Percentiles rank a stretch among this genome's conserved stretches.
Evolutionary conservation across 1,139 yeast genomes (phyloP).

Genomic region (Nakaseomyces glabratus): DNA sequence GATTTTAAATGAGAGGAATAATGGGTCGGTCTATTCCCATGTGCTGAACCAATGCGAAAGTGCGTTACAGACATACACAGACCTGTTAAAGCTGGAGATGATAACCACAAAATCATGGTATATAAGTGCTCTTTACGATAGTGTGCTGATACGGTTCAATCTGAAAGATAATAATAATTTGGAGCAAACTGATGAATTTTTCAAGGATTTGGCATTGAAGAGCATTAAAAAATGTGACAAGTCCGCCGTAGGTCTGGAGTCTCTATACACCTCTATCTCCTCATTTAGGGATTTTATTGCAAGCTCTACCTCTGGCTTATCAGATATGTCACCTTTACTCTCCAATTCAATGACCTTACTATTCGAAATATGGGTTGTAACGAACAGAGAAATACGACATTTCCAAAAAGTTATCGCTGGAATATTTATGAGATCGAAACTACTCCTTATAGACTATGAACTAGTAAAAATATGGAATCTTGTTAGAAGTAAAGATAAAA

Average conservation of each 20-base stretch:
- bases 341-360: constrained; percentile 20
- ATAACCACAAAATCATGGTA: constrained; percentile 22
- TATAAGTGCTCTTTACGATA: constrained; percentile 16
- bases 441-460: constrained; percentile 23
- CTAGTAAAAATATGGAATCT: constrained; percentile 11
- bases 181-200: constrained; percentile 12
- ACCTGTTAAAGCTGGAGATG: constrained; percentile 18
- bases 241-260: constrained; percentile 19
- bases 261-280: constrained; percentile 12
- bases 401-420: constrained; percentile 19
- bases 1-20: not conserved
- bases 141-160: constrained; percentile 20
- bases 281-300: constrained; percentile 14
- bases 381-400: constrained; percentile 15
- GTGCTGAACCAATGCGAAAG: constrained; percentile 5
- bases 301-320: constrained; percentile 5
- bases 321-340: constrained; percentile 10
- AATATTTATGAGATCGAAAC: constrained; percentile 21
- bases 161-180: constrained; percentile 8
- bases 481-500: not conserved
- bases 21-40: not conserved
- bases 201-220: constrained; percentile 21
- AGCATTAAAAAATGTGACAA: constrained; percentile 23
- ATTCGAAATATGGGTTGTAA: constrained; percentile 23
- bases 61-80: constrained; percentile 14